Percentiles rank a stretch among this genome's conserved stretches.
Evolutionary conservation across 768 basidiomycete genomes (phyloP).

Genomic region (Agrocybe pediades): DNA sequence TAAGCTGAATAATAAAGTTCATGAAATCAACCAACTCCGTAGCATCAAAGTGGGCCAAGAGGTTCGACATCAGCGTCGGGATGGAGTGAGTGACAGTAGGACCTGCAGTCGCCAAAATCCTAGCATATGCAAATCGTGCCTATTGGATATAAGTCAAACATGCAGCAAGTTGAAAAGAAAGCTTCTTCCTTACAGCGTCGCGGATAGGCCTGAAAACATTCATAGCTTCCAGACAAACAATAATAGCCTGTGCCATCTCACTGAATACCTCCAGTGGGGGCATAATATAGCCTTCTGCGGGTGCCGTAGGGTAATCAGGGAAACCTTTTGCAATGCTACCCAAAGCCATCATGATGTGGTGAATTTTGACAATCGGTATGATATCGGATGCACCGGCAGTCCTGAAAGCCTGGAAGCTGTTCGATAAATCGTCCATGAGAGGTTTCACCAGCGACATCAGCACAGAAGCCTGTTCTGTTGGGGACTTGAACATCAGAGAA

Average conservation of each 20-base stretch:
- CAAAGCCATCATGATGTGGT: constrained; percentile 92
- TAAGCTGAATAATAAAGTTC: constrained; percentile 89
- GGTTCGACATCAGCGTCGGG: constrained; percentile 84
- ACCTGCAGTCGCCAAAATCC: constrained; percentile 89
- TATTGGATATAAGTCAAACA: constrained; percentile 30
- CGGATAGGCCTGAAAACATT: constrained; percentile 84
- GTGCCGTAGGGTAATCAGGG: constrained; percentile 80
- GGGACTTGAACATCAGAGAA: constrained; percentile 67
- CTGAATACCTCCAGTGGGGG: constrained; percentile 81
- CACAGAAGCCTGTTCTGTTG: constrained; percentile 68
- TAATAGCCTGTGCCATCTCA: constrained; percentile 82
- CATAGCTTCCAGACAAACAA: constrained; percentile 88
- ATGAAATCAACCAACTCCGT: constrained; percentile 94
- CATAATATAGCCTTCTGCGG: constrained; percentile 64
- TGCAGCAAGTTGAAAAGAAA: background rate
- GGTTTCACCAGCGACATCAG: constrained; percentile 82
- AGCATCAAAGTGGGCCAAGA: constrained; percentile 91
- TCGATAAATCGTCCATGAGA: constrained; percentile 70
- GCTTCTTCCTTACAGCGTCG: constrained; percentile 70
- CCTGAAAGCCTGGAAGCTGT: constrained; percentile 54
- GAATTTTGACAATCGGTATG: constrained; percentile 81
- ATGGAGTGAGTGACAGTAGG: constrained; percentile 85
- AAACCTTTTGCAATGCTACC: constrained; percentile 97
- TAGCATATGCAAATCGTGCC: constrained; percentile 93
- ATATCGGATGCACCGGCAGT: constrained; percentile 65